Conservation (phyloP, 352 stramenopile species). For the Globisporangium irregulare region DNA sequence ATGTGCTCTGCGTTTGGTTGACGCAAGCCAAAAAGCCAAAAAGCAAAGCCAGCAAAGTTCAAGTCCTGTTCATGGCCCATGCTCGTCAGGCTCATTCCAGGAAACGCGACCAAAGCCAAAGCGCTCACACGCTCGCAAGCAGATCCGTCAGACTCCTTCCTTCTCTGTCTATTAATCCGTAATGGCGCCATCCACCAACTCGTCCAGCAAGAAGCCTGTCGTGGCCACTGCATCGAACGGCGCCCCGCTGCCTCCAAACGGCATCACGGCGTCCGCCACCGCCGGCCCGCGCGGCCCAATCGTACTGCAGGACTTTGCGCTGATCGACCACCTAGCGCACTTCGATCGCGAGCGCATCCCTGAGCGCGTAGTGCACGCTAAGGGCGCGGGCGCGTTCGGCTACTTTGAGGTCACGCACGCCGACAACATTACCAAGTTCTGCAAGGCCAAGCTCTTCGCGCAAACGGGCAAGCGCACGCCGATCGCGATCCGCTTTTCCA, state of each 20-base stretch:
- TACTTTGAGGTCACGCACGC: slow-evolving; percentile 88
- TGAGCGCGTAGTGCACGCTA: slow-evolving; percentile 91
- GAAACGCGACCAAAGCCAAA: not conserved
- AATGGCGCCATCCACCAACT: slow-evolving; percentile 4
- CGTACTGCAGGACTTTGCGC: slow-evolving; percentile 80
- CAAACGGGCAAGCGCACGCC: slow-evolving; percentile 81
- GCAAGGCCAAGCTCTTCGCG: slow-evolving; percentile 80
- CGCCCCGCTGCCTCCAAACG: slow-evolving; percentile 54
- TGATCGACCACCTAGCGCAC: slow-evolving; percentile 89
- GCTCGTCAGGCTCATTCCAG: not conserved
- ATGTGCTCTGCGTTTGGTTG: slow-evolving; percentile 6
- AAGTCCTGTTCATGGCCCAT: not conserved
- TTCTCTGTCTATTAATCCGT: not conserved
- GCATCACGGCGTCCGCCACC: slow-evolving; percentile 71
- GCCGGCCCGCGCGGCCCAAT: slow-evolving; percentile 57
- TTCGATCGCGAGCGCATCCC: slow-evolving; percentile 92
- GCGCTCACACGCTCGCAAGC: not conserved
- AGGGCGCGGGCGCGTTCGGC: slow-evolving; percentile 86
- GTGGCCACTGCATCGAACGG: slow-evolving; percentile 42
- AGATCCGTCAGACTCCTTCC: not conserved
- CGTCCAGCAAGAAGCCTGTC: not conserved
- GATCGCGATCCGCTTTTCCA: slow-evolving; percentile 84
- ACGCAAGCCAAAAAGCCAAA: slow-evolving; percentile 7
- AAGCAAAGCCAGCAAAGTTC: slow-evolving; percentile 15
- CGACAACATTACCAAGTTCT: slow-evolving; percentile 44